Base-by-base conservation (phyloP, 768 basidiomycete genomes). In the Naematelia aurantialba region DNA sequence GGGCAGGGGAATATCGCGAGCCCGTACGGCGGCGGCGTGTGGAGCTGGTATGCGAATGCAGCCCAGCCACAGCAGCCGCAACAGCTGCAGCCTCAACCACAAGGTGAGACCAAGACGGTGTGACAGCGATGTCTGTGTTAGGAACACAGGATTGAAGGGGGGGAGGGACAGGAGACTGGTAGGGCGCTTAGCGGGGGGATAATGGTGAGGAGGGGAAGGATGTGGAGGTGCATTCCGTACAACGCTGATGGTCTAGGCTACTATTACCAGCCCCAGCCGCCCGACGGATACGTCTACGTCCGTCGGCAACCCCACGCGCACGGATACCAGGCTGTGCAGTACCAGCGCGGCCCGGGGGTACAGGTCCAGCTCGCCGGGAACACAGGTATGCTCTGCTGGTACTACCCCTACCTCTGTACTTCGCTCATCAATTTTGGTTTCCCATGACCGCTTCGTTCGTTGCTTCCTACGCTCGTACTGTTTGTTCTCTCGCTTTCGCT, bases 11-110 rank as follows among this genome's bases (percentile, higher is more conserved):
- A 55, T 5, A 59, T 63, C 27, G 60, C 69, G 1, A 56, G 50
- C 4, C 65, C 63, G 2, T 54, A 60, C 14, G 69, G 65, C 0
- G 66, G 59, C 10, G 69, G 65, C 3, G 67, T 66, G 24, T 75
- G 63, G 65, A 70, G 64, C 39, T 75, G 73, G 73, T 75, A 70
- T 53, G 60, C 68, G 14, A 70, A 72, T 42, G 56, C 57, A n/a
- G n/a, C n/a, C n/a, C n/a, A n/a, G n/a, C n/a, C n/a, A n/a, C n/a
- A n/a, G n/a, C n/a, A n/a, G n/a, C n/a, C n/a, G n/a, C n/a, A n/a
- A n/a, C n/a, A n/a, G 12, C 42, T 27, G 5, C 27, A 55, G 49
- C 45, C 22, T 46, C 59, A 52, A 57, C 53, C 59, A 12, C 26
- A n/a, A n/a, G n/a, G 12, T 45, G n/a, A 8, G 34, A 8, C 34